These are phyloP conservation scores for Trichoderma sp. DNA, from an alignment of 2,329 filamentous ascomycete genomes.

Conservation along the genomic window DNA sequence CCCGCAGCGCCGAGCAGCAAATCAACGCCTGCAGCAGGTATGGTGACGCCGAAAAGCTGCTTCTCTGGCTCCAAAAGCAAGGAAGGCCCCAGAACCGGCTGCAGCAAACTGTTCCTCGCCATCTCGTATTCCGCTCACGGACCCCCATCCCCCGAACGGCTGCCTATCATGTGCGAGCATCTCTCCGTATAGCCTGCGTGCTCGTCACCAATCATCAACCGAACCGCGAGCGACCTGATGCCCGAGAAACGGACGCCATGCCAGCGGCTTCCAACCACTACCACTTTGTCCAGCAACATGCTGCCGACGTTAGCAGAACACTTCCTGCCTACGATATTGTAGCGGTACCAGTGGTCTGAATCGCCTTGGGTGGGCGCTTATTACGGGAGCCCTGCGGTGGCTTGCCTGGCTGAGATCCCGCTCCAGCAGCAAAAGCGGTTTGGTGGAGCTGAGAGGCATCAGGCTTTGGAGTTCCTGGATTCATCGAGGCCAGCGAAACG, in stretches of 20 bases:
- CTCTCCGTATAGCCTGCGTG: not conserved
- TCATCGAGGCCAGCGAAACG: conserved; percentile 6
- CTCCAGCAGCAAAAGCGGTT: not conserved
- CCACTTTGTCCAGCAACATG: not conserved
- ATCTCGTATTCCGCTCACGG: conserved; percentile 24
- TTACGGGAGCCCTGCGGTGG: conserved; percentile 12
- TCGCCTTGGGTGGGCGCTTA: not conserved
- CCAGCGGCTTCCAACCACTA: not conserved
- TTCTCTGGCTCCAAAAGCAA: conserved; percentile 10
- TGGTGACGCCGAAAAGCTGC: conserved; percentile 21
- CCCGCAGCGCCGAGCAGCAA: conserved; percentile 11
- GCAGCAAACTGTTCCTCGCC: conserved; percentile 17
- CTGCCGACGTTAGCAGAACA: not conserved
- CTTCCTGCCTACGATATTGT: too few relatives aligned
- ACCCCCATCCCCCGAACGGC: conserved; percentile 7
- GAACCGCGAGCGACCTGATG: not conserved
- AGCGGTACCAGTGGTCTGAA: too few relatives aligned
- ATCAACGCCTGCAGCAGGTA: conserved; percentile 17
- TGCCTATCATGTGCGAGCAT: conserved; percentile 4
- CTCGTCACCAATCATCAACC: not conserved
- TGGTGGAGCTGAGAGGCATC: conserved; percentile 4
- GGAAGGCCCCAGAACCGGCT: conserved; percentile 5
- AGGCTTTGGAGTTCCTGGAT: conserved; percentile 20
- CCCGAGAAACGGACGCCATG: not conserved
- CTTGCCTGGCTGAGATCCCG: conserved; percentile 11